Evolutionary conservation across 192 early-diverging fungal species (phyloP), one percentile per base, ranked within the genome.

Genomic region (Diversispora epigaea): DNA sequence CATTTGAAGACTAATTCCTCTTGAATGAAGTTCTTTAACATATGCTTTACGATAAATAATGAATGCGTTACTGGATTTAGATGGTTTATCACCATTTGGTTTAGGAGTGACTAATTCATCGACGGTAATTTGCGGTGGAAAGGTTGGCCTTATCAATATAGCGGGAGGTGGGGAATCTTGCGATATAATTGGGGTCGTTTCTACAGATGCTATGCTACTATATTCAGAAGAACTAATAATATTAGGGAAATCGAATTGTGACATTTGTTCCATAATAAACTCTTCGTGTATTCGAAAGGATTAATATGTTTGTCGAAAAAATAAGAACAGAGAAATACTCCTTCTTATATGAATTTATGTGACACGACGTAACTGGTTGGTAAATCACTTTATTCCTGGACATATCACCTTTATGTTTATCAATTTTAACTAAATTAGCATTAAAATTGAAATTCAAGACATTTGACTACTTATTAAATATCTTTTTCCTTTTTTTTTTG

Each of bases 31-130:
- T 43, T 66, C 64, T 47, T 66, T 66, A 45, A 66, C 44, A 19
- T 66, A 66, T 6, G 43, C 43, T 45, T 66, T 66, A 21, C 43
- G 9, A 44, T 66, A 66, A 46, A 66, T 47, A 17, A 66, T 22
- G 21, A 66, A 66, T 15, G 64, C 64, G 40, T 66, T 66, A n/a
- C 15, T 15, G 15, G 64, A 17, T 47, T 44, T 66, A 2, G 64
- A 46, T 4, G 45, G 64, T 46, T 47, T 21, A n/a, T 1, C 14
- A 44, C 40, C 64, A 5, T 47, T 66, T 43, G 40, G 40, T 43
- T 66, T 66, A 7, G 41, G n/a, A 4, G 62, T 64, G 6, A 66
- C 43, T 15, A 66, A 47, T 17, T 66, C 64, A n/a, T 43, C n/a
- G 15, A 47, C 14, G 14, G 9, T 7, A 44, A 66, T 66, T 66